Percentiles rank a stretch among this genome's conserved stretches.
Conservation (phyloP, 257 asterid species). For the Gynochthodes officinalis region DNA sequence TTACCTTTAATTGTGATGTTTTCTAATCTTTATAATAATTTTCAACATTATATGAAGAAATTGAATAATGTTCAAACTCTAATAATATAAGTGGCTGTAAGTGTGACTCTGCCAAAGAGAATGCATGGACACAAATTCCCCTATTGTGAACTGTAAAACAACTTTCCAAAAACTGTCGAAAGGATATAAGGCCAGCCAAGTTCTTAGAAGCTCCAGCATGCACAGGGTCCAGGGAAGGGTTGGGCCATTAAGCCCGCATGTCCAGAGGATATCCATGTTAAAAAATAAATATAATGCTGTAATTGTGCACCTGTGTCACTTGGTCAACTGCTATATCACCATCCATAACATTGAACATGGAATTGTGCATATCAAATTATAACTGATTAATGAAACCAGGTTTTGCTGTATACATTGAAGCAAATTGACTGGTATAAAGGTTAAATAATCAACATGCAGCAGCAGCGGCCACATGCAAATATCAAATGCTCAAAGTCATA, state of each 20-base stretch:
- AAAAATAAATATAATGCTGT: background rate
- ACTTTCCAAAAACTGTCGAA: background rate
- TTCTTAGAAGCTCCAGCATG: too few relatives aligned
- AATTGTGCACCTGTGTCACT: background rate
- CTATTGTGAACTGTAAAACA: background rate
- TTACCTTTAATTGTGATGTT: background rate
- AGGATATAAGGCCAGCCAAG: background rate
- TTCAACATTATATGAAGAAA: background rate
- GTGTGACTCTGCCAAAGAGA: background rate
- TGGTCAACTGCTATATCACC: background rate
- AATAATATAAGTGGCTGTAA: background rate
- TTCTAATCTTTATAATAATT: background rate
- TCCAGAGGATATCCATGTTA: too few relatives aligned
- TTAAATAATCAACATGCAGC: background rate
- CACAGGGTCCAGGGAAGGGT: too few relatives aligned
- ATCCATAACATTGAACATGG: background rate
- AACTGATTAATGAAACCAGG: background rate
- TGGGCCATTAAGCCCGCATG: too few relatives aligned
- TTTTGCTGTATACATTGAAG: background rate
- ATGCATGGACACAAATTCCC: background rate
- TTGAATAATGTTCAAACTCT: background rate
- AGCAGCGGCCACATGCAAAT: background rate
- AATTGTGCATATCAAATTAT: background rate
- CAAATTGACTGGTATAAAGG: background rate
- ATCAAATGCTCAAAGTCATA: constrained; percentile 5